A percentile compares a stretch with the other conserved stretches of the same genome.
These are phyloP conservation scores for Aquilaria agallochum DNA, from an alignment of 441 rosid genomes.

Conservation along the genomic window DNA sequence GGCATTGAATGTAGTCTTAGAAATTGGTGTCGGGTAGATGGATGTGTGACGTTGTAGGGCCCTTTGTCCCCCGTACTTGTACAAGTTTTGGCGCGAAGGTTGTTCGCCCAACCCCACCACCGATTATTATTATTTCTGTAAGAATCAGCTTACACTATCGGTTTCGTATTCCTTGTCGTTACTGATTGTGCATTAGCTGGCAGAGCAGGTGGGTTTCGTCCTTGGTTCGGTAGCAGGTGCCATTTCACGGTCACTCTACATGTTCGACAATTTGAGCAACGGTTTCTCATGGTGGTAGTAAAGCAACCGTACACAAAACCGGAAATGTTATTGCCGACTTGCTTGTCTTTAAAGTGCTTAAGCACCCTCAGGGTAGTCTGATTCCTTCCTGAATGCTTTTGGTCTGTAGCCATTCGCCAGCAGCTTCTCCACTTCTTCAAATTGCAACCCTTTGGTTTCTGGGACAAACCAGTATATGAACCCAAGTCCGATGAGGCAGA, in stretches of 20 bases:
- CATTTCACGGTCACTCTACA: constrained; percentile 13
- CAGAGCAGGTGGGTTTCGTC: constrained; percentile 23
- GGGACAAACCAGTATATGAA: constrained; percentile 65
- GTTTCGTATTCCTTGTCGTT: constrained; percentile 17
- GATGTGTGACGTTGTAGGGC: constrained; percentile 19
- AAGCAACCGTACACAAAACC: too few species aligned
- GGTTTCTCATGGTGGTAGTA: neutral
- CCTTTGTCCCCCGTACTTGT: constrained; percentile 15
- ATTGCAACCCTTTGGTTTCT: constrained; percentile 77
- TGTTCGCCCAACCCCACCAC: constrained; percentile 12
- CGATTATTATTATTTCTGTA: constrained; percentile 5
- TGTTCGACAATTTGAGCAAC: constrained; percentile 5
- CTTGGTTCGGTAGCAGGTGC: neutral
- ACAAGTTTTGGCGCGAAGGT: neutral
- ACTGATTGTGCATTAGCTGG: constrained; percentile 34
- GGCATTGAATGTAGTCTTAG: neutral
- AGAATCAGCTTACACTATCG: neutral
- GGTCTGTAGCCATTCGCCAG: constrained; percentile 60
- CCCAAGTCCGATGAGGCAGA: constrained; percentile 39
- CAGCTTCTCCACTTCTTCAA: constrained; percentile 78
- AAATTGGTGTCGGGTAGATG: neutral
- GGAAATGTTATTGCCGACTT: neutral
- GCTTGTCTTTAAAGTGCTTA: neutral
- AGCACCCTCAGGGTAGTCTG: neutral
- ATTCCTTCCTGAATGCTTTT: constrained; percentile 16